Evolutionary conservation across 352 stramenopile genomes (phyloP).

Genomic region (Lagenidium giganteum): DNA sequence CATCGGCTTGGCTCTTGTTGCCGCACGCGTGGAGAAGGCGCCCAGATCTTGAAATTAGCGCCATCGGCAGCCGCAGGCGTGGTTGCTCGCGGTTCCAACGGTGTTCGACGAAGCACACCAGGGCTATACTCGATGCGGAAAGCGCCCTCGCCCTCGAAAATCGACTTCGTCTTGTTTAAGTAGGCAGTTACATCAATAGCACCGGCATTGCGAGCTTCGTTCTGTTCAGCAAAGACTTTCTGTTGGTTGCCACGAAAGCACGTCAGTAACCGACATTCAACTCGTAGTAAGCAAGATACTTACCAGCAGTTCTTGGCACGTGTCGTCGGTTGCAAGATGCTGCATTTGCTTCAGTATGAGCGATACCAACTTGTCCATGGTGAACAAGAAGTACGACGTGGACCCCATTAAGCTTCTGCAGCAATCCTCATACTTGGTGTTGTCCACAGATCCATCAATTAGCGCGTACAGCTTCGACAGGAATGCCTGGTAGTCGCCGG

Average conservation of each 20-base stretch:
- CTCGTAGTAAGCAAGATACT: no score
- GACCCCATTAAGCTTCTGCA: slow-evolving; percentile 87
- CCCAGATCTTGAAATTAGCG: slow-evolving; percentile 72
- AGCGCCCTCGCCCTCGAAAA: slow-evolving; percentile 79
- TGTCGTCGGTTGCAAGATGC: slow-evolving; percentile 75
- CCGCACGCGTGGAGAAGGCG: slow-evolving; percentile 69
- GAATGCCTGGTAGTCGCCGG: slow-evolving; percentile 84
- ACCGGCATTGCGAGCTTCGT: slow-evolving; percentile 17
- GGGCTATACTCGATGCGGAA: slow-evolving; percentile 85
- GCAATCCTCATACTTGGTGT: slow-evolving; percentile 85
- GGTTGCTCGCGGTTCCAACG: slow-evolving; percentile 40
- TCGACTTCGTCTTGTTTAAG: slow-evolving; percentile 68
- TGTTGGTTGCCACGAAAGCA: neutral
- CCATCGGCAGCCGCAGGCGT: slow-evolving; percentile 29
- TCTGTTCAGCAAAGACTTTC: slow-evolving; percentile 64
- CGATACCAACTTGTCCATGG: slow-evolving; percentile 87
- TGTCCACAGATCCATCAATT: slow-evolving; percentile 85
- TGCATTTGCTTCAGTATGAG: slow-evolving; percentile 88
- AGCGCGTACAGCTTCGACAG: slow-evolving; percentile 84
- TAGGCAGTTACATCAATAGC: slow-evolving; percentile 43
- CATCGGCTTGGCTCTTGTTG: slow-evolving; percentile 73
- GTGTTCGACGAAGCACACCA: slow-evolving; percentile 71
- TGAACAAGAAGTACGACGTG: slow-evolving; percentile 89
- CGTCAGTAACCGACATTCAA: neutral
- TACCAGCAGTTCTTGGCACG: slow-evolving; percentile 64